Conservation (phyloP, 495 filamentous ascomycete genomes). For the Tuber indicum region DNA sequence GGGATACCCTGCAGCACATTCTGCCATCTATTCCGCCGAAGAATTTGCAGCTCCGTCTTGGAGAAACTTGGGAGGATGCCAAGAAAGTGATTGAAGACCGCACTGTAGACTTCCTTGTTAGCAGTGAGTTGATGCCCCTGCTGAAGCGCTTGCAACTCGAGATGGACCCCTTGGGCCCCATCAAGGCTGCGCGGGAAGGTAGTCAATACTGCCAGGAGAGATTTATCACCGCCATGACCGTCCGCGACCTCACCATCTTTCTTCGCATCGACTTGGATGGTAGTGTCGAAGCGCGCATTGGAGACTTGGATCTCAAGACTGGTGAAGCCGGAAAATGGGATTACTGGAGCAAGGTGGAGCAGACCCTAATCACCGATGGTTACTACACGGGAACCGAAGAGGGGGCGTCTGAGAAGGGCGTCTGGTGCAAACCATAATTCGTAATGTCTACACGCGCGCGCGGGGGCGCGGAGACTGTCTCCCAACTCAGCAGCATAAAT, state of each 20-base stretch:
- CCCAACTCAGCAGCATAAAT: background rate
- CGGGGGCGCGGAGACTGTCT: background rate
- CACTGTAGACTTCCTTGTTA: constrained; percentile 30
- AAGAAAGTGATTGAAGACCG: constrained; percentile 11
- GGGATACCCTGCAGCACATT: constrained; percentile 41
- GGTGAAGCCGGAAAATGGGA: constrained; percentile 56
- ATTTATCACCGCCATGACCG: constrained; percentile 63
- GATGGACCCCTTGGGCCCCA: constrained; percentile 48
- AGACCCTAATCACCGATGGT: constrained; percentile 57
- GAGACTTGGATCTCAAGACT: constrained; percentile 86
- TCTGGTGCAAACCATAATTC: constrained; percentile 24
- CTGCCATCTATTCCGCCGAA: constrained; percentile 24
- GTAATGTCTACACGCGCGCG: background rate
- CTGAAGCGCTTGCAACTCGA: constrained; percentile 49
- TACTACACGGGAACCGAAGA: constrained; percentile 62
- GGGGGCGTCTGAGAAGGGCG: constrained; percentile 19
- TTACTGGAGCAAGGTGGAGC: constrained; percentile 67
- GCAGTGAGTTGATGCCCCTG: constrained; percentile 41
- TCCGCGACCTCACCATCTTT: constrained; percentile 82
- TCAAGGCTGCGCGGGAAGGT: constrained; percentile 7
- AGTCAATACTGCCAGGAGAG: constrained; percentile 10
- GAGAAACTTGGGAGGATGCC: constrained; percentile 17
- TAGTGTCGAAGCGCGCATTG: constrained; percentile 65
- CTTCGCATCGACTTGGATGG: constrained; percentile 52
- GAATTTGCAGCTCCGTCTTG: constrained; percentile 7